Percentiles rank a stretch among this genome's conserved stretches.
Evolutionary conservation across 208 protist species (phyloP).

Genomic region (Jaenimonas drosophilae): DNA sequence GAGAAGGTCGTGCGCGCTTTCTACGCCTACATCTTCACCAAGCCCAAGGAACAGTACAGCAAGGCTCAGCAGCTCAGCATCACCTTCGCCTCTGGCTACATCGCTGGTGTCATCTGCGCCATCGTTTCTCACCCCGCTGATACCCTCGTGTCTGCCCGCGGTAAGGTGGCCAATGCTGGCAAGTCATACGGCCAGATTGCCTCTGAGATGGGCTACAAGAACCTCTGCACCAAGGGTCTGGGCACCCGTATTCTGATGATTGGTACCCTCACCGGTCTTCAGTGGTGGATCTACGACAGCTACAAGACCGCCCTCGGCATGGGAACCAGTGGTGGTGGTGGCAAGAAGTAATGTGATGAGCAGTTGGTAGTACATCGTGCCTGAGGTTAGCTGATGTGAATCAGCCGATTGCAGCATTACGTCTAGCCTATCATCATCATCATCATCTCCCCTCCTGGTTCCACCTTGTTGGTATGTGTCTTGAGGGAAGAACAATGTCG

Average conservation of each 20-base stretch:
- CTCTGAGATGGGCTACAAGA: constrained; percentile 34
- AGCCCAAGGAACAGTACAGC: constrained; percentile 53
- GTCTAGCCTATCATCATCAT: background rate
- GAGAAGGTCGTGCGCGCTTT: constrained; percentile 48
- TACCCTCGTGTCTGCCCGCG: constrained; percentile 66
- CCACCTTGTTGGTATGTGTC: background rate
- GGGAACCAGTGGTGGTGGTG: constrained; percentile 4
- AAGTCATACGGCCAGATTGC: constrained; percentile 33
- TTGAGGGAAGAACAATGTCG: background rate
- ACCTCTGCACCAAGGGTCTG: constrained; percentile 55
- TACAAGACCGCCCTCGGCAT: constrained; percentile 6
- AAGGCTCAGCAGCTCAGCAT: constrained; percentile 53
- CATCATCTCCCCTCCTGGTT: background rate
- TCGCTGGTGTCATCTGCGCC: constrained; percentile 82
- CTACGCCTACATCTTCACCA: constrained; percentile 52
- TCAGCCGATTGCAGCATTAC: background rate
- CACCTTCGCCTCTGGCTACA: constrained; percentile 80
- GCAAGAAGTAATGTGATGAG: too few relatives aligned
- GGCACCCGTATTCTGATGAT: constrained; percentile 89
- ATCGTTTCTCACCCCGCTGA: constrained; percentile 90
- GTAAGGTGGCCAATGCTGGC: constrained; percentile 45
- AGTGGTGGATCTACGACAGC: constrained; percentile 72
- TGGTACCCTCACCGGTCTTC: constrained; percentile 85
- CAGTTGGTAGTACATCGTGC: too few relatives aligned
- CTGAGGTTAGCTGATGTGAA: background rate